These are phyloP conservation scores for Solanum hybrid DNA, from an alignment of 305 asterid genomes.

Conservation along the genomic window DNA sequence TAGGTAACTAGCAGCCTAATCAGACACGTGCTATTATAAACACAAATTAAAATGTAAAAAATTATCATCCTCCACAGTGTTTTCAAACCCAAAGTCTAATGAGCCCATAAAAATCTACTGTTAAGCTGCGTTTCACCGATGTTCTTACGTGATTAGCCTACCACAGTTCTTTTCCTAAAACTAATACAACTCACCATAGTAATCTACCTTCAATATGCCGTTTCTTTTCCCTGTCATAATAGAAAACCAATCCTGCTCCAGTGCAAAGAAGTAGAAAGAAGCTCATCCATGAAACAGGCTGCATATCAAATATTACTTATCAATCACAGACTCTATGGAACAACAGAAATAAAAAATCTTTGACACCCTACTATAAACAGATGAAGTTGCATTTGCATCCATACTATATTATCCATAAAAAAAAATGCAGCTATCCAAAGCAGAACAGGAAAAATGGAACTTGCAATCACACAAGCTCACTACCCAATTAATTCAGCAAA, in stretches of 20 bases:
- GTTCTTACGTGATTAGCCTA: not conserved
- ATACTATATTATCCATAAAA: not conserved
- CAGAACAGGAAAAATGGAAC: not conserved
- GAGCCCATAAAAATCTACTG: not conserved
- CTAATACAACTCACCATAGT: constrained; percentile 50
- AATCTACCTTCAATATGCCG: constrained; percentile 84
- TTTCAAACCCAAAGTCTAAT: not conserved
- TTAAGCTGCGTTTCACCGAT: not conserved
- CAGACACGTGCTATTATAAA: not conserved
- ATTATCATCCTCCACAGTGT: not conserved
- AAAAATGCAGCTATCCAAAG: not conserved
- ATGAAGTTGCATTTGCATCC: not conserved
- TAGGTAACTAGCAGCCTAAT: not conserved
- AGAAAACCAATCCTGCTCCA: constrained; percentile 66
- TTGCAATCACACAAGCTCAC: not conserved
- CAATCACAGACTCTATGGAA: not conserved
- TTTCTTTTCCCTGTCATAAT: constrained; percentile 84
- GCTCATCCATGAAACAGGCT: constrained; percentile 95
- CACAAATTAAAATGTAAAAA: not conserved
- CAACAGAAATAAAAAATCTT: not conserved
- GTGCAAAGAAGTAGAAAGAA: constrained; percentile 69
- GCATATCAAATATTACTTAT: constrained; percentile 2
- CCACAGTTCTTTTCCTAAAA: not conserved
- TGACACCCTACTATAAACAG: not conserved
- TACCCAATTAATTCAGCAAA: not conserved